Conservation (phyloP, 345 rosid species). For the Salix viminalis region DNA sequence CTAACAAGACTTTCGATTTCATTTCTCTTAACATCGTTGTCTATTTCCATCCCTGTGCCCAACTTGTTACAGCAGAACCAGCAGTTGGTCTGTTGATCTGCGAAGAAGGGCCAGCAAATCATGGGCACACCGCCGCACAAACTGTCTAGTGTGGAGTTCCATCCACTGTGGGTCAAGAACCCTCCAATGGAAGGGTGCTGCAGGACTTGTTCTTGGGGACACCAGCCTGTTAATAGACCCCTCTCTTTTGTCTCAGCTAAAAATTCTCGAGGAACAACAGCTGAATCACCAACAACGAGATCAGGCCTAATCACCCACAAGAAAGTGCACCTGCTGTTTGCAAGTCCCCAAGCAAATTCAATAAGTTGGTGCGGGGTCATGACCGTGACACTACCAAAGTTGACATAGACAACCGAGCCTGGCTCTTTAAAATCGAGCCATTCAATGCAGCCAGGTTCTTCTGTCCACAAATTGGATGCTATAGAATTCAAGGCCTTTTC, state of each 20-base stretch:
- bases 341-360: conserved; percentile 26
- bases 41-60: conserved; percentile 14
- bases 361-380: conserved; percentile 13
- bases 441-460: conserved; percentile 1
- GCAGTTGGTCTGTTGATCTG: conserved; percentile 17
- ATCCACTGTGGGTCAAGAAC: conserved; percentile 20
- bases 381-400: conserved; percentile 13
- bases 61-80: conserved; percentile 12
- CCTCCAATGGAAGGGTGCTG: conserved; percentile 16
- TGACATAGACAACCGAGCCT: conserved; percentile 3
- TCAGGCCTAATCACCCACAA: conserved; percentile 31
- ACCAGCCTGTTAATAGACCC: conserved; percentile 9
- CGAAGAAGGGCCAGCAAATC: conserved; percentile 23
- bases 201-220: conserved; percentile 18
- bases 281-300: background rate
- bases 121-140: background rate
- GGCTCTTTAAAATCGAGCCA: conserved; percentile 15
- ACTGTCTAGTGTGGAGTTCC: conserved; percentile 8
- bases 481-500: background rate
- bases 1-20: conserved; percentile 15
- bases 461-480: conserved; percentile 16
- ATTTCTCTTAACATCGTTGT: background rate
- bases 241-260: conserved; percentile 5
- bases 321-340: conserved; percentile 10
- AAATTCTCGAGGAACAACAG: conserved; percentile 18